Base-by-base conservation (phyloP, 2,329 filamentous ascomycete species). In the Neoarthrinium moseri region DNA sequence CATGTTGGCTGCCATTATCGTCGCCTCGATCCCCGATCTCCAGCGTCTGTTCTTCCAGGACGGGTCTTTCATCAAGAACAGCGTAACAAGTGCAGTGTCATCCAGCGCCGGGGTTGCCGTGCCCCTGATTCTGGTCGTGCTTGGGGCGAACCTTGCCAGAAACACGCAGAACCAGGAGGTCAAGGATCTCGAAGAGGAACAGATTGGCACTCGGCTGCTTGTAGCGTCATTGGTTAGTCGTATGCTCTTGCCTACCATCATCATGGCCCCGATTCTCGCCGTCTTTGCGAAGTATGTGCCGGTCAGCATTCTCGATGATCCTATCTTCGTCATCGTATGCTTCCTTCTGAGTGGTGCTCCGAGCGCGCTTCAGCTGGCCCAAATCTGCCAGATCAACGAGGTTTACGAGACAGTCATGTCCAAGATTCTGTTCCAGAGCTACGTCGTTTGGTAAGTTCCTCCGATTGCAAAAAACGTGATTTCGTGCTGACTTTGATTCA, bases 351-450 rank as follows among this genome's bases (percentile, higher is more conserved):
- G 90, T 0, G 94, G 94, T 27, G 94, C 94, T 3, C 94, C 94
- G 5, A 95, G 87, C 52, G 94, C 94, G 21, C 75, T 99, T 53
- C 94, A 99, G 70, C 73, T 99, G 61, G 92, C 94, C 6, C 94
- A 99, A 71, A 99, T 99, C 50, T 99, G 94, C 71, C 94, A 97
- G 76, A 88, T 97, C 71, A 99, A 99, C 68, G 87, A 87, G 52
- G 94, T 99, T 8, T 99, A 90, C 66, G 92, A 97, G 74, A 83
- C 86, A 15, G 90, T 94, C 39, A 97, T 99, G 91, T 88, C 89
- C 51, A 88, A 83, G 65, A 78, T 99, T 46, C 71, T 97, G 41
- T 96, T 97, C 74, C 92, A 96, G 73, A 96, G 92, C 70, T 95
- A 95, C 63, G 90, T 99, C 49, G 85, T 96, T 52, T 96, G 91